phyloP scores from a whole-genome alignment of 169 alveolate species.

The Plasmodium sp. region DNA sequence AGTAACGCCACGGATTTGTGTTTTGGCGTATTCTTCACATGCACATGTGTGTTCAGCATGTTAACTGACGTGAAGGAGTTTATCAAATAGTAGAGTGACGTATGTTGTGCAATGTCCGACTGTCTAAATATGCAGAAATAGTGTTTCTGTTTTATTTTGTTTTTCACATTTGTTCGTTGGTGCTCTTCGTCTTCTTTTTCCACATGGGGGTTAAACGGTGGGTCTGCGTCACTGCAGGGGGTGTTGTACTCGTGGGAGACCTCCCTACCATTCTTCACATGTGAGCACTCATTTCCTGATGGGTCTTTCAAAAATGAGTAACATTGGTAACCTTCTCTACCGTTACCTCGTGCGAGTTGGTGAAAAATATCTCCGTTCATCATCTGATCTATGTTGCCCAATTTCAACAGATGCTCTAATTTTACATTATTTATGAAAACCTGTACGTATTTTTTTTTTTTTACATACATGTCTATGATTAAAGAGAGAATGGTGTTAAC shows the following conservation, averaged over 20 bases:
- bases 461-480: conserved; percentile 50
- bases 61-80: conserved; percentile 59
- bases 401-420: conserved; percentile 11
- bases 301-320: neutral
- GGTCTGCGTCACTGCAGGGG: neutral
- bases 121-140: conserved; percentile 53
- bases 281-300: neutral
- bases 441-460: conserved; percentile 48
- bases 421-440: conserved; percentile 30
- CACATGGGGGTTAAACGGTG: neutral
- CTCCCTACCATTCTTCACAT: neutral
- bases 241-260: neutral
- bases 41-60: conserved; percentile 40
- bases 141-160: conserved; percentile 23
- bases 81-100: conserved; percentile 55
- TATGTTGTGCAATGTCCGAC: conserved; percentile 59
- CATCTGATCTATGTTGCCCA: neutral
- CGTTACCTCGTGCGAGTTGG: neutral
- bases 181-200: neutral
- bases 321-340: neutral
- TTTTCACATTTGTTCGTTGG: neutral
- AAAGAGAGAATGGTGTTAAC: conserved; percentile 47
- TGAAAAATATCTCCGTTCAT: neutral
- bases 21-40: conserved; percentile 17
- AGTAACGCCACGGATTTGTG: conserved; percentile 46